Percentiles rank a stretch among this genome's conserved stretches.
These are phyloP conservation scores for Onygena corvina DNA, from an alignment of 2,329 filamentous ascomycete species.

Conservation along the genomic window DNA sequence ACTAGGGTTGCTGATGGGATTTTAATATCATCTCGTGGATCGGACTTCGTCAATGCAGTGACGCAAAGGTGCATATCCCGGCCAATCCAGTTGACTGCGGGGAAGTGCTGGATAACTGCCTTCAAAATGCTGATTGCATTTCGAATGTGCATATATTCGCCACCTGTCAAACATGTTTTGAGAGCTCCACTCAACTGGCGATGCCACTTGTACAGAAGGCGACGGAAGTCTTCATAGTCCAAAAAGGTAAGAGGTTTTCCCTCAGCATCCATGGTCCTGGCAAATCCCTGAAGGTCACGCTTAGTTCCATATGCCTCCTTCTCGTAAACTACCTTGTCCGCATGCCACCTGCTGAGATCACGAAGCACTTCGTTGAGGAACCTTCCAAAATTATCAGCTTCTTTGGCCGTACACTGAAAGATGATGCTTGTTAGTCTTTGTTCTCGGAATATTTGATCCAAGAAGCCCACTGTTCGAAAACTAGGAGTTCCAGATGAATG, in stretches of 20 bases:
- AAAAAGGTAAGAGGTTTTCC: slow-evolving; percentile 60
- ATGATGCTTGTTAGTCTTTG: slow-evolving; percentile 72
- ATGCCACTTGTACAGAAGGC: slow-evolving; percentile 83
- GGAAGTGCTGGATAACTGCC: slow-evolving; percentile 67
- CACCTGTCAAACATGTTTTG: slow-evolving; percentile 65
- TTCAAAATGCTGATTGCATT: slow-evolving; percentile 89
- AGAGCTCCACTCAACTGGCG: slow-evolving; percentile 66
- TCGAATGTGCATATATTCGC: slow-evolving; percentile 94
- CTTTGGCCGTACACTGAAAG: slow-evolving; percentile 77
- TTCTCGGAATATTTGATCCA: slow-evolving; percentile 72
- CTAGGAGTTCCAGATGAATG: slow-evolving; percentile 74
- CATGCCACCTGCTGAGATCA: slow-evolving; percentile 76
- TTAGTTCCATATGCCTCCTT: slow-evolving; percentile 62
- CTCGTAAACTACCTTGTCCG: slow-evolving; percentile 62
- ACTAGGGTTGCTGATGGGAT: slow-evolving; percentile 40
- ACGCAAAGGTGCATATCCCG: slow-evolving; percentile 33
- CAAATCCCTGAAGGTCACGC: slow-evolving; percentile 64
- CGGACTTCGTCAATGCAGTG: slow-evolving; percentile 34
- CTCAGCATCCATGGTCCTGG: slow-evolving; percentile 56
- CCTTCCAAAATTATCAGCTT: slow-evolving; percentile 83
- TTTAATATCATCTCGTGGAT: slow-evolving; percentile 37
- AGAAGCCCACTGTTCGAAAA: slow-evolving; percentile 73
- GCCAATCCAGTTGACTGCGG: slow-evolving; percentile 80
- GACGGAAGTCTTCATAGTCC: slow-evolving; percentile 75
- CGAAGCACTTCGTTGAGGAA: slow-evolving; percentile 74